A percentile compares a stretch with the other conserved stretches of the same genome.
Conservation (phyloP, 2,329 filamentous ascomycete species). For the Trichoderma sp. region DNA sequence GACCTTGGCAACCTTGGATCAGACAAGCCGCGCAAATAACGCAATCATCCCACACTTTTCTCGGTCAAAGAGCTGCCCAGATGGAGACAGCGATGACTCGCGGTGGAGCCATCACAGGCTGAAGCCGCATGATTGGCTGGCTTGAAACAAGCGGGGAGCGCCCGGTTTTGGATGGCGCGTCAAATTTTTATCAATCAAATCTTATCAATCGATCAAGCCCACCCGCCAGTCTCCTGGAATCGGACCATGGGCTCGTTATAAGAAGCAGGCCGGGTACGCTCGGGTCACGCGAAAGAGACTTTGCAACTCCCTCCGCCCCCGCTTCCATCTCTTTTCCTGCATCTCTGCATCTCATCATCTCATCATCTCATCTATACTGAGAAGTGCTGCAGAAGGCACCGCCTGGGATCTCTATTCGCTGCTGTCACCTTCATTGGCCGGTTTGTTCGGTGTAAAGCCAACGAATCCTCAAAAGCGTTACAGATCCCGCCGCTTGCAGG, state of each 20-base stretch:
- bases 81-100: constrained; percentile 17
- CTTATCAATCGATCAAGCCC: constrained; percentile 53
- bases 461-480: neutral
- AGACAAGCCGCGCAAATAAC: constrained; percentile 7
- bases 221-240: constrained; percentile 41
- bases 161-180: constrained; percentile 8
- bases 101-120: neutral
- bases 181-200: constrained; percentile 50
- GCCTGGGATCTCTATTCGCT: neutral
- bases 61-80: constrained; percentile 1
- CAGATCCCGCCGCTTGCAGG: neutral
- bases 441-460: constrained; percentile 19
- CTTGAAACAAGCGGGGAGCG: neutral
- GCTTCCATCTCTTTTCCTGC: constrained; percentile 20
- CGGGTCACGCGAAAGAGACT: constrained; percentile 36
- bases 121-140: neutral
- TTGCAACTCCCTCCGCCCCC: constrained; percentile 7
- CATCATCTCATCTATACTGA: neutral
- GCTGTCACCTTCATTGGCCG: neutral
- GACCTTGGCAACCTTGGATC: neutral
- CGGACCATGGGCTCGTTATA: constrained; percentile 37
- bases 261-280: constrained; percentile 32
- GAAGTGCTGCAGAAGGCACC: neutral
- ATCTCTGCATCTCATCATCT: constrained; percentile 17
- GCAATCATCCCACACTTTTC: neutral